Conservation (phyloP, 306 rosid genomes). For the Citrullus amarus region DNA sequence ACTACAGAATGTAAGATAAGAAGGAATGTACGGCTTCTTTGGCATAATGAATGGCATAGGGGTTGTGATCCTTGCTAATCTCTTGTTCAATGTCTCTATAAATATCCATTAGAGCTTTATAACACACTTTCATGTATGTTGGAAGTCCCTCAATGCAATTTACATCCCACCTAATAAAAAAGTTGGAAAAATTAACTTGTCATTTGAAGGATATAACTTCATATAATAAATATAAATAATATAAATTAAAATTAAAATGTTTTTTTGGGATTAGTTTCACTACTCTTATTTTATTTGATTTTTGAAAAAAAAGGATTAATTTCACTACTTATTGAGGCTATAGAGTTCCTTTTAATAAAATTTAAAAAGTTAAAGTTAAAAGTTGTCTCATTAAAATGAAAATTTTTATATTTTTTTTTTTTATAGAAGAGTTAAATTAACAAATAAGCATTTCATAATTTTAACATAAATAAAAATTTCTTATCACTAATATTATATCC, state of each 20-base stretch:
- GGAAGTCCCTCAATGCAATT: neutral
- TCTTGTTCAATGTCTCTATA: slow-evolving; percentile 18
- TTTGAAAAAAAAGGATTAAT: no score
- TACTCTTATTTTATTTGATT: no score
- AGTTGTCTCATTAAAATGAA: no score
- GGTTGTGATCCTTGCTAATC: neutral
- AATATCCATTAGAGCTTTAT: neutral
- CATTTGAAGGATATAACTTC: neutral
- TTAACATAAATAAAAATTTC: no score
- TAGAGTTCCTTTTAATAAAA: neutral
- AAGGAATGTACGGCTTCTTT: neutral
- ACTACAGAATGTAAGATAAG: neutral
- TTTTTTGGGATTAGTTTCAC: no score
- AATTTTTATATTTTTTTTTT: no score
- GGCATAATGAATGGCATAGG: neutral
- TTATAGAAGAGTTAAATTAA: no score
- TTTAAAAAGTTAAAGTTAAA: no score
- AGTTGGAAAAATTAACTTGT: neutral
- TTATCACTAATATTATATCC: no score
- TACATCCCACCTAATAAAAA: neutral
- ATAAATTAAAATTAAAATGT: no score
- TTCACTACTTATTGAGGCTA: neutral
- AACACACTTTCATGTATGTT: neutral
- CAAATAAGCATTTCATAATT: no score
- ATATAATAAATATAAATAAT: no score